Conservation (phyloP, 805 yeast genomes). For the Danielozyma ontarioensis region DNA sequence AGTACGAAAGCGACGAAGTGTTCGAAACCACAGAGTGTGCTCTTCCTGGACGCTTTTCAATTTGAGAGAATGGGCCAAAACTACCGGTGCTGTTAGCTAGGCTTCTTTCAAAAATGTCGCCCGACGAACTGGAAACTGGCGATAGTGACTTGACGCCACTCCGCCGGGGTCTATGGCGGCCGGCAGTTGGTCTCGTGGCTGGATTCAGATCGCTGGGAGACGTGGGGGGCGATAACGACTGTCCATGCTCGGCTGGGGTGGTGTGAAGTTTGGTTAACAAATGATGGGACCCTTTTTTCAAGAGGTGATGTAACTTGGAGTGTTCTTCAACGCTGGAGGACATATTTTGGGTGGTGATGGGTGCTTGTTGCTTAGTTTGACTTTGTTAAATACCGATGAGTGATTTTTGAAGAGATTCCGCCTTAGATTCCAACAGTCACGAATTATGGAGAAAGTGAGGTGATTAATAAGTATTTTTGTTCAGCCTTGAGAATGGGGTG, state of each 20-base stretch:
- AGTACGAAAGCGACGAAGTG: neutral
- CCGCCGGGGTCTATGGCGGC: conserved; percentile 1
- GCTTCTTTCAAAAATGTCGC: conserved; percentile 11
- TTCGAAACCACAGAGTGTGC: neutral
- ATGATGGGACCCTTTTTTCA: too few species aligned
- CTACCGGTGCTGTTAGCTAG: conserved; percentile 3
- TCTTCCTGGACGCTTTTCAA: neutral
- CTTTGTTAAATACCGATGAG: too few species aligned
- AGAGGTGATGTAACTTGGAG: too few species aligned
- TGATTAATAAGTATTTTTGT: too few species aligned
- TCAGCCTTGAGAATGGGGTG: too few species aligned
- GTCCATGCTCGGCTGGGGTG: conserved; percentile 1
- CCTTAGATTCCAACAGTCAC: too few species aligned
- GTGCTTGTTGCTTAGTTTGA: too few species aligned
- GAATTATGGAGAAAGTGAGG: too few species aligned
- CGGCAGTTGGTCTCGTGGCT: neutral
- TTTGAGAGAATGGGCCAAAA: conserved; percentile 1
- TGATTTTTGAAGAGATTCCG: too few species aligned
- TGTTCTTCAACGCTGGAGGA: too few species aligned
- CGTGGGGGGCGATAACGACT: neutral
- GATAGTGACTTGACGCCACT: conserved; percentile 4
- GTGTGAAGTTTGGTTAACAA: too few species aligned
- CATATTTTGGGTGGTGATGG: too few species aligned
- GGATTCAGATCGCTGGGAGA: neutral
- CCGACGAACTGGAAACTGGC: conserved; percentile 1